Base-by-base conservation (phyloP, 345 rosid genomes). In the Rhizophora mangle region DNA sequence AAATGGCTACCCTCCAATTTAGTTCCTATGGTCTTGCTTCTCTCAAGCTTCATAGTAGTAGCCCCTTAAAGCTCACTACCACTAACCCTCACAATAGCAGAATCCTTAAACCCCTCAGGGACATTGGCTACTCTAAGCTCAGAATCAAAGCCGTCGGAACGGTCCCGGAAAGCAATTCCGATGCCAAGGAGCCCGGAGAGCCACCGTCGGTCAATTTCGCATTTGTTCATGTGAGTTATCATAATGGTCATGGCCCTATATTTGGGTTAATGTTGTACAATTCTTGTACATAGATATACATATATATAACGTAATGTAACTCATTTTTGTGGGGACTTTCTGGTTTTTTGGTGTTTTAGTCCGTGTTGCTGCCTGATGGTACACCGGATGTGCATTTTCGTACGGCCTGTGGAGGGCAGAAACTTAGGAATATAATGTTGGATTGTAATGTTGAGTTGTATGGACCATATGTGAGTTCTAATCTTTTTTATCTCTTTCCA, bases 391-490 rank as follows among this genome's bases (percentile, higher is more conserved):
- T 88, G 29, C 98, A 93, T 63, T 86, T 82, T 63, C 82, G 98
- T 27, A 81, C 75, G 31, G 85, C 89, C 0, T 69, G 79, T 52
- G 97, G 97, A 34, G 98, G 97, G 60, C 89, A 91, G 80, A 91
- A 93, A 67, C 96, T 91, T n/a, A 88, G 98, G 75, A 85, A 91
- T 67, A 81, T 91, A 71, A 93, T 93, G 98, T 68, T 93, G 85
- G 96, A 89, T 70, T 29, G 79, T 24, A 83, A 93, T 73, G 81
- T 93, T 57, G 98, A 93, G 5, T 79, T 91, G 63, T 93, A 93
- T 67, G 98, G 98, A 73, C 97, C 98, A 31, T 89, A 93, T 67
- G 98, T 91, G 82, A 79, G 90, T 27, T 29, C 34, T 6, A 49
- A 10, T 15, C 11, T 56, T 43, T 56, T 43, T 55, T 1, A 8